Base-by-base conservation (phyloP, 2,329 filamentous ascomycete genomes). In the Paradendryphiella salina region DNA sequence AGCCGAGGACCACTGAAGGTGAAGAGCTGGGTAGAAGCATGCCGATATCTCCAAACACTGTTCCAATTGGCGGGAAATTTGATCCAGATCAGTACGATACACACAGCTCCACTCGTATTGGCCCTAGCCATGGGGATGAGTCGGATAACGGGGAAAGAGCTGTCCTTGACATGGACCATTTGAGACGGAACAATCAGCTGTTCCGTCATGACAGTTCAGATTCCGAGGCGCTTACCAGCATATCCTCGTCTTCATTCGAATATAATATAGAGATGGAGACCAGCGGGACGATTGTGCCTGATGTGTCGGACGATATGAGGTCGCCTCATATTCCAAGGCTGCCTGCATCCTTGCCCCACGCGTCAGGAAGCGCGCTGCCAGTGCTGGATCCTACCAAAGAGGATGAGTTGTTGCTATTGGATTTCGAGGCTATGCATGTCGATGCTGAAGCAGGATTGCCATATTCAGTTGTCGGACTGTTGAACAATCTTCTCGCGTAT, bases 381-480 rank as follows among this genome's bases (percentile, higher is more conserved):
- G 52, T 58, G 49, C 56, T 65, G 47, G 61, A 68, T 52, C 46
- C 56, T 50, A 46, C 56, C 43, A 59, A 50, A 42, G 65, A 71
- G 7, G 64, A 66, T 15, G 61, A 65, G 4, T 53, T 75, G n/a
- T 41, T 66, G 13, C 48, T 74, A 34, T 66, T 69, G 31, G 73
- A 75, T 47, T 76, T 67, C 45, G 61, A 72, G 44, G 64, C 67
- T 38, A 61, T 70, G 56, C 63, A 66, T 17, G 42, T 72, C 21
- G 66, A 74, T 44, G 66, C 64, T 15, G 72, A 73, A 45, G 54
- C 63, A 40, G 60, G 54, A 18, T 66, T 62, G 23, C 66, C 75
- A 1, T 78, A 74, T 54, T 64, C 72, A n/a, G 62, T 77, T 2
- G 67, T 76, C 43, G 71, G 70, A 14, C 71, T 78, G 59, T 68